Conservation (phyloP, 2,329 filamentous ascomycete species). For the Ophiobolus disseminans region DNA sequence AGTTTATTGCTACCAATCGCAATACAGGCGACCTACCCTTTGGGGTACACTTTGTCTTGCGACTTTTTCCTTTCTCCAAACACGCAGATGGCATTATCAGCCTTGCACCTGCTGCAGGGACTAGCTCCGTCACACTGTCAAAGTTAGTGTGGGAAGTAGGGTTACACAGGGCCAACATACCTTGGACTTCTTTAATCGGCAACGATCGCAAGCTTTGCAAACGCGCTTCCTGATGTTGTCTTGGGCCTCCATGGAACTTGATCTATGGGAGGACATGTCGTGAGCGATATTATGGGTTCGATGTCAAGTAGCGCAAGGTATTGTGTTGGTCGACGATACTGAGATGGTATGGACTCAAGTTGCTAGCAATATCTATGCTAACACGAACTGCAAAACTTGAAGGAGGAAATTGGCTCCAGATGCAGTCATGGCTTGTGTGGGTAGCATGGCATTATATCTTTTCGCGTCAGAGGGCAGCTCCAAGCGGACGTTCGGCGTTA, state of each 20-base stretch:
- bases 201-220: constrained; percentile 71
- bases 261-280: constrained; percentile 45
- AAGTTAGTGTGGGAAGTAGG: constrained; percentile 13
- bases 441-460: constrained; percentile 49
- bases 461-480: constrained; percentile 47
- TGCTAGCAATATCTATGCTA: constrained; percentile 7
- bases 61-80: constrained; percentile 71
- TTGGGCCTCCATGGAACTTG: constrained; percentile 51
- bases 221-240: constrained; percentile 65
- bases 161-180: constrained; percentile 43
- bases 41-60: constrained; percentile 72
- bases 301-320: background rate
- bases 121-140: constrained; percentile 65
- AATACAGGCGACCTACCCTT: constrained; percentile 57
- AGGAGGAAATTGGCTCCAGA: constrained; percentile 38
- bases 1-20: constrained; percentile 4
- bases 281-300: background rate
- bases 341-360: background rate
- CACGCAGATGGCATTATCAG: constrained; percentile 70
- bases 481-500: constrained; percentile 49
- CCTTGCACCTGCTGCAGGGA: constrained; percentile 67
- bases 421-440: constrained; percentile 38
- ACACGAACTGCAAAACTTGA: constrained; percentile 8
- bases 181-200: constrained; percentile 71
- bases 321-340: constrained; percentile 8